Conservation (phyloP, 805 yeast genomes). For the Candida tallmaniae region DNA sequence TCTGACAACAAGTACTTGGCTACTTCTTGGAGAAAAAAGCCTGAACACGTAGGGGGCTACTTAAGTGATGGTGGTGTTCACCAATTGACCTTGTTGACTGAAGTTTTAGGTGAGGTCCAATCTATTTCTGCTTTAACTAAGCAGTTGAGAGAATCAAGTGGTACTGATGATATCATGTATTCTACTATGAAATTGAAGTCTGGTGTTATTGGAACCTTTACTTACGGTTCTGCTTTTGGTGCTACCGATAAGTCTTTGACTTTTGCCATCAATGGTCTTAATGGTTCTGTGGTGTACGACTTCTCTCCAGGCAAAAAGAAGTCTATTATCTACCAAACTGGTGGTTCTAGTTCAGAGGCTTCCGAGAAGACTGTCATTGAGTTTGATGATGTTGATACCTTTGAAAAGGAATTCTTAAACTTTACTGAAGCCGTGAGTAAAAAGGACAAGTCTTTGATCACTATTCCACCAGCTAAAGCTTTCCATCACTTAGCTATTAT, state of each 20-base stretch:
- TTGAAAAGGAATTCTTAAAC: constrained; percentile 44
- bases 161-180: constrained; percentile 76
- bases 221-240: constrained; percentile 84
- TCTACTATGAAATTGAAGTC: constrained; percentile 59
- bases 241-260: constrained; percentile 65
- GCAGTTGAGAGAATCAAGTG: constrained; percentile 73
- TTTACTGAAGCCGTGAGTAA: constrained; percentile 54
- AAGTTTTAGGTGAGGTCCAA: constrained; percentile 69
- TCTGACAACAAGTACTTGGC: constrained; percentile 53
- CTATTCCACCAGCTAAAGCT: constrained; percentile 67
- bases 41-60: constrained; percentile 91
- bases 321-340: constrained; percentile 32
- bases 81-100: constrained; percentile 83
- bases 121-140: constrained; percentile 70
- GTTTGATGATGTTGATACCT: constrained; percentile 41
- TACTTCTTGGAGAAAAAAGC: constrained; percentile 85
- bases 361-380: constrained; percentile 46
- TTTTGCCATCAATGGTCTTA: constrained; percentile 71
- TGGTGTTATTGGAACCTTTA: constrained; percentile 76
- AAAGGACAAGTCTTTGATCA: constrained; percentile 55
- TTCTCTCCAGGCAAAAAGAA: constrained; percentile 49
- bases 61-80: constrained; percentile 96
- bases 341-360: constrained; percentile 35
- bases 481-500: constrained; percentile 92
- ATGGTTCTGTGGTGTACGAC: constrained; percentile 70